Evolutionary conservation across 352 stramenopile genomes (phyloP), one percentile per base, ranked within the genome.

Genomic region (Phytopythium vexans): DNA sequence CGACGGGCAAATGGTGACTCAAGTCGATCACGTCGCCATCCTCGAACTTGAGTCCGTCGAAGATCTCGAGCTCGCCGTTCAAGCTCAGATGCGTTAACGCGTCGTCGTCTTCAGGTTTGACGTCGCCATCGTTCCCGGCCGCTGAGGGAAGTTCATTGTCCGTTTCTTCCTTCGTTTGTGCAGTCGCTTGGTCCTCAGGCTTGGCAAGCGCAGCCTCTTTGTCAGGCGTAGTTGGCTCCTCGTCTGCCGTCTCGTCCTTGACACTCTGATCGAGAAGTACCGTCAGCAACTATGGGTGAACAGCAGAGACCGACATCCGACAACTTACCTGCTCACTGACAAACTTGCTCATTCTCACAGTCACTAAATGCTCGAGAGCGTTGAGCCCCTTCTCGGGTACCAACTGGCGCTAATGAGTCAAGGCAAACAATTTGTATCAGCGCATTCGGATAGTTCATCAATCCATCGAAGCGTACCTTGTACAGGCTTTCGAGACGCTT

Each of bases 1-100:
- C 35, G 9, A 54, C 1, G 0, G 72, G 39, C 1, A 55, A 53
- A 11, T 80, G 68, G 21, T 74, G 66, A 41, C 65, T 82, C 40
- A 94, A 68, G 60, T 92, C 79, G 56, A 94, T 92, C 35, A 94
- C 81, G 41, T 88, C 85, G 16, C 85, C 82, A 33, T 77, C 68
- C 54, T 92, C 85, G 65, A 94, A 94, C 59, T 94, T 90, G 45
- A 94, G 70, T 4, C 85, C 85, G 39, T 93, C 82, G 47, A 94
- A 94, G 34, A 94, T 86, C 54, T 85, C 81, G 15, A 94, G 56
- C 50, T 94, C 85, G 21, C 84, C 78, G 49, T 83, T 87, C 38
- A 91, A 56, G 56, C 82, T 91, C 60, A 90, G 70, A 50, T 63
- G 91, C 33, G 77, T 92, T 39, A 89, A 64, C 16, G 70, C 70